A percentile compares a stretch with the other conserved stretches of the same genome.
phyloP scores from a whole-genome alignment of 2,329 filamentous ascomycete species.

The Clarireedia hainanense region DNA sequence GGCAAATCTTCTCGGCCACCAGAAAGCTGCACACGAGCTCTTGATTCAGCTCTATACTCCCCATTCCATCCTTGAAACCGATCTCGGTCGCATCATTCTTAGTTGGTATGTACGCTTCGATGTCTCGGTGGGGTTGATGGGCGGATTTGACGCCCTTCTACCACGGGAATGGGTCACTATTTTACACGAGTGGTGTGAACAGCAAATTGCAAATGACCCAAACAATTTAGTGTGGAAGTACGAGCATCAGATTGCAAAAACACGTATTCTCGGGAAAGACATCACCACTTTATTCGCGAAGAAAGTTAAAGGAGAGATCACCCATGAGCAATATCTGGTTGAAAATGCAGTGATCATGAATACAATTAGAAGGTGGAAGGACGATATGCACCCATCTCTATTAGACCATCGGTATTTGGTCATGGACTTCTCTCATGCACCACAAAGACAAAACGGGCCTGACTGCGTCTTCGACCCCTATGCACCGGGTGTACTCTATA shows the following conservation, averaged over 20 bases:
- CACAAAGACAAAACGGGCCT: constrained; percentile 38
- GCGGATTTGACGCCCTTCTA: constrained; percentile 66
- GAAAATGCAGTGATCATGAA: constrained; percentile 50
- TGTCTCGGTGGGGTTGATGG: constrained; percentile 74
- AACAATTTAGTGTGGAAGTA: constrained; percentile 57
- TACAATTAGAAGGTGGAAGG: constrained; percentile 42
- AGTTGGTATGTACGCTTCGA: constrained; percentile 92
- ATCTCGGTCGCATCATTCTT: constrained; percentile 64
- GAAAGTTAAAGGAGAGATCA: constrained; percentile 55
- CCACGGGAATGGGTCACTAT: constrained; percentile 66
- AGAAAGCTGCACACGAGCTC: constrained; percentile 80
- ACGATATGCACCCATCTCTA: constrained; percentile 52
- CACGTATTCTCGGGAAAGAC: constrained; percentile 70
- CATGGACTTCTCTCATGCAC: constrained; percentile 49
- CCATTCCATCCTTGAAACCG: constrained; percentile 62
- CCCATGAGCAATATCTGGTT: constrained; percentile 52
- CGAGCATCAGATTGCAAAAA: constrained; percentile 55
- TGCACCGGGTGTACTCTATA: constrained; percentile 59
- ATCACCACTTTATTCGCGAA: constrained; percentile 71
- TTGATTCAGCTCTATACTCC: constrained; percentile 72
- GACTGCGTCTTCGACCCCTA: constrained; percentile 61
- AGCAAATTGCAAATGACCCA: constrained; percentile 52
- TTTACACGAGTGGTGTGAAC: constrained; percentile 46
- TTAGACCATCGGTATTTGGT: constrained; percentile 55
- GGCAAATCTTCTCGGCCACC: constrained; percentile 87